These are phyloP conservation scores for Scleroderma bovista DNA, from an alignment of 768 basidiomycete species.

Conservation along the genomic window DNA sequence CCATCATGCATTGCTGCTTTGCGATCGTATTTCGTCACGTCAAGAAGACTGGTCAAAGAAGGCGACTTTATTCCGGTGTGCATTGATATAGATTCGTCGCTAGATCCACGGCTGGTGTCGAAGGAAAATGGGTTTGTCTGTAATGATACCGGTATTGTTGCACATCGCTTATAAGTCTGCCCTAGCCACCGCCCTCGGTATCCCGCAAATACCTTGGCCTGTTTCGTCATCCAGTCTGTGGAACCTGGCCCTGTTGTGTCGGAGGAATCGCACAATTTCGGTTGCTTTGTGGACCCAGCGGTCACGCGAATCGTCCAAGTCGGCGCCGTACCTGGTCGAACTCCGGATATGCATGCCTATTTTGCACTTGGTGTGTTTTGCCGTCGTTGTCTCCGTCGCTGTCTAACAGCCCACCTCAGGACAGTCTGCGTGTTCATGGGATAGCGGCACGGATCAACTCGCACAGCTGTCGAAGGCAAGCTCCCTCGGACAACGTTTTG, in stretches of 20 bases:
- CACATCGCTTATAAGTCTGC: not conserved
- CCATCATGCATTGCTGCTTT: constrained; percentile 54
- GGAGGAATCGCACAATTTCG: constrained; percentile 46
- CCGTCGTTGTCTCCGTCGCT: not conserved
- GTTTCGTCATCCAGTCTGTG: constrained; percentile 75
- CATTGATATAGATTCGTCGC: constrained; percentile 47
- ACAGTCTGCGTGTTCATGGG: constrained; percentile 3
- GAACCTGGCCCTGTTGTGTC: constrained; percentile 52
- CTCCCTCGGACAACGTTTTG: constrained; percentile 47
- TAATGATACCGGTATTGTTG: not conserved
- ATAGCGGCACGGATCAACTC: constrained; percentile 43
- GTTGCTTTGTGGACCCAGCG: constrained; percentile 76
- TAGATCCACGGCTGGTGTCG: constrained; percentile 14
- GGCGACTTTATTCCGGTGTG: constrained; percentile 69
- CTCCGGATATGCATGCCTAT: constrained; percentile 49
- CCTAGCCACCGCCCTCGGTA: not conserved
- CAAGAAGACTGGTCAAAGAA: constrained; percentile 55
- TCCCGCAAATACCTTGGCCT: constrained; percentile 46
- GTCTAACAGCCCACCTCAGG: constrained; percentile 16
- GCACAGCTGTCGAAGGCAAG: constrained; percentile 56
- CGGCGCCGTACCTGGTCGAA: constrained; percentile 64
- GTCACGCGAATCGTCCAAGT: constrained; percentile 74
- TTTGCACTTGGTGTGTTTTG: constrained; percentile 42
- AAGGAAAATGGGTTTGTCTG: constrained; percentile 3
- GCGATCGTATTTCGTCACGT: constrained; percentile 53